Base-by-base conservation (phyloP, 257 asterid species). In the Nicotiana attenuata region DNA sequence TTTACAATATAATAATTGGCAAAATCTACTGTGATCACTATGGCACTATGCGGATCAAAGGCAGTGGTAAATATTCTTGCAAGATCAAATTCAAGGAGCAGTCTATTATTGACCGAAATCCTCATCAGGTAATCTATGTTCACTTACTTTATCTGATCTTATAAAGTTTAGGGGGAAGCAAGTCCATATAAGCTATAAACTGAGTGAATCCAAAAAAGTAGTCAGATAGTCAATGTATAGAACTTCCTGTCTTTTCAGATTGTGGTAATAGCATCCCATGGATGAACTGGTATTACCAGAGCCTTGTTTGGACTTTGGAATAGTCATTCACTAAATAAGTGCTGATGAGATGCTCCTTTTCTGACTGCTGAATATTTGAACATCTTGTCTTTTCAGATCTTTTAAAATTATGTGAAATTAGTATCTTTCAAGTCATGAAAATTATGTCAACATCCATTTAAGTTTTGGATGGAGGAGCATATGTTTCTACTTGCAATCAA, bases 21-120 rank as follows among this genome's bases (percentile, higher is more conserved):
- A 94, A 93, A 89, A 94, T 96, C 83, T 96, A 96, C 57, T 94
- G 98, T 73, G 99, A 94, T 82, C 99, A 96, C 80, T 96, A 96
- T 59, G 99, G 99, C 76, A 87, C 99, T 81, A 94, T 96, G 99
- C 97, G 98, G 84, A 96, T 96, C 87, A 92, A 88, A 82, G 99
- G 99, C 82, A 93, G 97, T 81, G 98, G 97, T 76, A 90, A 81
- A 84, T 96, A 96, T 85, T 94, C 99, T 13, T 96, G 99, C 93
- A 96, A 94, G 87, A 97, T 96, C 89, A 96, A 96, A 57, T 96
- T 96, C 90, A 96, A 96, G 92, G 99, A 96, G 90, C 99, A 94
- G 87, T 96, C 99, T 50, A 96, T 96, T 84, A 96, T 96, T 83
- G 99, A 96, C 89, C 94, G 98, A 78, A 93, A 96, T 86, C 99